Base-by-base conservation (phyloP, 208 protist species). In the Leishmania guyanensis region DNA sequence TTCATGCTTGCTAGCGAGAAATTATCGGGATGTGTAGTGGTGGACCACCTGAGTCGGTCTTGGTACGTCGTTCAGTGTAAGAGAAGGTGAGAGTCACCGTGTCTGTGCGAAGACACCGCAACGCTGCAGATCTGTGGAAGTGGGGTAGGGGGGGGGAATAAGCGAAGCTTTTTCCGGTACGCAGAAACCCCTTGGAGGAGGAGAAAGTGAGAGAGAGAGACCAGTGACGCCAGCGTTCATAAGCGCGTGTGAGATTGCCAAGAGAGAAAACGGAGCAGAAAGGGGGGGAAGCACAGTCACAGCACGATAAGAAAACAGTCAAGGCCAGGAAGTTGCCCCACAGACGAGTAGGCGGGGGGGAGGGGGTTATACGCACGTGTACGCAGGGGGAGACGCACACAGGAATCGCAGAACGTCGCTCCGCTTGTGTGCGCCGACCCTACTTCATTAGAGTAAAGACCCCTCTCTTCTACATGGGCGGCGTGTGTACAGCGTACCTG, bases 1-100 rank as follows among this genome's bases (percentile, higher is more conserved):
- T 12, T 83, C 81, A 83, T 81, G 20, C 0, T 36, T 66, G n/a
- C n/a, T 26, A 66, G 60, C 60, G 60, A 66, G 60, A 1, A 36
- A 17, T 17, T 16, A 5, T n/a, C n/a, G 9, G 3, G n/a, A 17
- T 16, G 29, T 10, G 22, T 36, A n/a, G 16, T 2, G 29, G 60
- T 16, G 10, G 20, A n/a, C 10, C 60, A n/a, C n/a, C 22, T 36
- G n/a, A 62, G 12, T 9, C 60, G 60, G 6, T 5, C 60, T 36
- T 14, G 36, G 36, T 36, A 36, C 60, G 60, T 12, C n/a, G 10
- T 9, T 4, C 9, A 12, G n/a, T 39, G n/a, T 36, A 62, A 29
- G 8, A 1, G 56, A 56, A 39, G 36, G 36, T 39, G 53, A 56
- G 2, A 56, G 22, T n/a, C 22, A 4, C 6, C 56, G 5, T n/a